Conservation (phyloP, 345 rosid genomes). For the Cardamine resedifolia region DNA sequence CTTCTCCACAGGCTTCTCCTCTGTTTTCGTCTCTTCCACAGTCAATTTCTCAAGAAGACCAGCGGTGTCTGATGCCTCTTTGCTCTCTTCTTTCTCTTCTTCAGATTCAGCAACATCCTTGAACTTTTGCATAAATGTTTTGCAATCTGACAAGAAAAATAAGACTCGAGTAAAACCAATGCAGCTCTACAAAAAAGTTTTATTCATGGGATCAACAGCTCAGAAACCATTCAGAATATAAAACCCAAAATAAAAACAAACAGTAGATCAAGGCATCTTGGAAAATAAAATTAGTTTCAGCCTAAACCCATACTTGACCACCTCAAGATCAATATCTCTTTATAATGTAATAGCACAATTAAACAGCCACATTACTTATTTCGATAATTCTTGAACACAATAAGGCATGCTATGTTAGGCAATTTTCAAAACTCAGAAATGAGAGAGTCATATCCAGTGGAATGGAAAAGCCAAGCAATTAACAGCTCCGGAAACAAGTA, state of each 20-base stretch:
- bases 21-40: conserved; percentile 64
- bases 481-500: not conserved
- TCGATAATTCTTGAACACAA: not conserved
- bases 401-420: not conserved
- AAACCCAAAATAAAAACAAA: not conserved
- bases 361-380: not conserved
- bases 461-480: not conserved
- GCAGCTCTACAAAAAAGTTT: not conserved
- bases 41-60: conserved; percentile 67
- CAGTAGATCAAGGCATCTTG: not conserved
- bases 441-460: not conserved
- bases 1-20: conserved; percentile 45
- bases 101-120: conserved; percentile 75
- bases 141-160: conserved; percentile 61
- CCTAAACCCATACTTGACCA: conserved; percentile 4
- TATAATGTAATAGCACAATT: not conserved
- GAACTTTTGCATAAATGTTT: conserved; percentile 70
- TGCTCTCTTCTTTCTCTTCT: conserved; percentile 57
- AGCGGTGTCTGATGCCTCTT: conserved; percentile 73
- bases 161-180: not conserved
- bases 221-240: not conserved
- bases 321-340: not conserved
- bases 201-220: not conserved
- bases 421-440: not conserved
- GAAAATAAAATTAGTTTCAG: conserved; percentile 4